Evolutionary conservation across 306 rosid genomes (phyloP), one percentile per base, ranked within the genome.

Genomic region (Rosa rugosa): DNA sequence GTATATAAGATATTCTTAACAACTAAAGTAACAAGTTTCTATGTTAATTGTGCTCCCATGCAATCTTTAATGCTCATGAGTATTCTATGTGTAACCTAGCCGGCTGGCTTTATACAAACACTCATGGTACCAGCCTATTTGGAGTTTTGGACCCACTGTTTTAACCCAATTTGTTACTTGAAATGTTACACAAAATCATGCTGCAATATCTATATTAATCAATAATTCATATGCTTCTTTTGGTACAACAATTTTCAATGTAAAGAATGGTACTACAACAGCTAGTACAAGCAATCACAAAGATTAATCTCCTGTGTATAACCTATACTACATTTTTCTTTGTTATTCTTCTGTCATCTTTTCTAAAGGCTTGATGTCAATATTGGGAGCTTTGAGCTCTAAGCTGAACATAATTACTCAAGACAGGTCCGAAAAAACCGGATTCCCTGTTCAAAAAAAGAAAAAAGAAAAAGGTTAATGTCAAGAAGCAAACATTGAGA

Each of bases 361-460:
- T 8, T 66, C 16, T 66, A 8, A 66, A 66, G 47, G n/a, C n/a
- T 64, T 66, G 27, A 40, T 66, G 27, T 66, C 71, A 66, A 66
- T 40, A 66, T 14, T 64, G 71, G 71, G 44, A 40, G 18, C 16
- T 8, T 2, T 66, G 47, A 20, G 44, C 73, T 42, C 51, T 42
- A 68, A 20, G 16, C 38, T 76, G 77, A 44, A 41, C 31, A 73
- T 62, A 71, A 68, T 81, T 84, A 90, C 77, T 89, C 88, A 65
- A 94, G 97, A 73, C 93, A 87, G 80, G 83, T 91, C 59, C 89
- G 87, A 63, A 94, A 92, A 87, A 94, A 92, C 4, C 97, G 97
- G 72, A 92, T 92, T 82, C 97, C 98, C 97, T 94, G 90, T 46
- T 86, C 75, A 79, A 84, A 2, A 20, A 44, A 67, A 60, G 76